phyloP scores from a whole-genome alignment of 75 land plant species.

The Cryptomeria japonica region DNA sequence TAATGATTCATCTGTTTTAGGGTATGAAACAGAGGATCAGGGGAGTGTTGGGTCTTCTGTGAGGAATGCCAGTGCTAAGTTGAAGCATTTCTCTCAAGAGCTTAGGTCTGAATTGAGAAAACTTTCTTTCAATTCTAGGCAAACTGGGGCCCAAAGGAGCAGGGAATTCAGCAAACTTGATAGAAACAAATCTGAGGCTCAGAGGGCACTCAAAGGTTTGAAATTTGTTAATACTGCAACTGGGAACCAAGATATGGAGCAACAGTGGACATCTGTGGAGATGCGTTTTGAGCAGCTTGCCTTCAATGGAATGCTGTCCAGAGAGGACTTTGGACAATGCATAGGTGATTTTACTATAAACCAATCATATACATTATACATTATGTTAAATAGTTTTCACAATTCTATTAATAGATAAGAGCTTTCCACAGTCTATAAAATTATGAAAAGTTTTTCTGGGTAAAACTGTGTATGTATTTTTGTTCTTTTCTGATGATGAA shows the following conservation, averaged over 20 bases:
- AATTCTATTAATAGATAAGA: no score
- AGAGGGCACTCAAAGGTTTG: constrained; percentile 68
- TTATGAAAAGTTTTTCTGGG: no score
- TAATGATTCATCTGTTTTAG: not conserved
- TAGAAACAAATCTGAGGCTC: constrained; percentile 56
- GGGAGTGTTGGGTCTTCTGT: constrained; percentile 7
- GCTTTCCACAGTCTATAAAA: no score
- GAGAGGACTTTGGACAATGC: constrained; percentile 81
- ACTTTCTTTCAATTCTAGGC: constrained; percentile 19
- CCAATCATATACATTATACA: not conserved
- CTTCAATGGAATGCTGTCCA: constrained; percentile 45
- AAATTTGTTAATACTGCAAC: constrained; percentile 62
- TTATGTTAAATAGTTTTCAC: not conserved
- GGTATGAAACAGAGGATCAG: not conserved
- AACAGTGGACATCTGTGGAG: constrained; percentile 65
- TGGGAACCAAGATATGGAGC: constrained; percentile 27
- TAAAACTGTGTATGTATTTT: no score
- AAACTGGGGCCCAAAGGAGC: no score
- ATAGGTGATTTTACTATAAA: constrained; percentile 42
- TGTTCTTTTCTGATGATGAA: no score
- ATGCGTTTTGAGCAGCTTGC: constrained; percentile 54
- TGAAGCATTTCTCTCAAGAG: constrained; percentile 49
- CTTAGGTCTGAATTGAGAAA: constrained; percentile 22
- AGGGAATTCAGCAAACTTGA: constrained; percentile 15
- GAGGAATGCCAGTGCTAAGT: constrained; percentile 13